A percentile compares a stretch with the other conserved stretches of the same genome.
Conservation (phyloP, 2,329 filamentous ascomycete species). For the Microsporum audouinii region DNA sequence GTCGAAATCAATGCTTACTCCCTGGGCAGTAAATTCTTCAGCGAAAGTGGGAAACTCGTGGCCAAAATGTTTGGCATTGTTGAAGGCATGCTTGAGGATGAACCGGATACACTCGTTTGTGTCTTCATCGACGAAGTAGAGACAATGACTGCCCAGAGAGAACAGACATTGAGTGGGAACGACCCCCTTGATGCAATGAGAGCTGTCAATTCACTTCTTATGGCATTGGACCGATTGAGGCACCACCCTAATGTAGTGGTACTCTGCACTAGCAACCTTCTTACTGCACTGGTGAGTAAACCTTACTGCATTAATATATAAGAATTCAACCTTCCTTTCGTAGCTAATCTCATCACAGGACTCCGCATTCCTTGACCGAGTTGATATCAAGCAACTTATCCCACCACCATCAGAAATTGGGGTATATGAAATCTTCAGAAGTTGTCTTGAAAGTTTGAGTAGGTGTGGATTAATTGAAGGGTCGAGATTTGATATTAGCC, state of each 20-base stretch:
- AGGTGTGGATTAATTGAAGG: constrained; percentile 27
- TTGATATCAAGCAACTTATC: constrained; percentile 38
- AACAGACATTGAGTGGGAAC: constrained; percentile 28
- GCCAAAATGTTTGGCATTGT: constrained; percentile 35
- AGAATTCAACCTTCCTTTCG: too few relatives aligned
- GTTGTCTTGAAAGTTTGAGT: constrained; percentile 38
- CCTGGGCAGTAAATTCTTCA: constrained; percentile 39
- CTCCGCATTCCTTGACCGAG: constrained; percentile 39
- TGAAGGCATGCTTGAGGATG: constrained; percentile 24
- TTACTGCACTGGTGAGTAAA: constrained; percentile 29
- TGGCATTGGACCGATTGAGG: constrained; percentile 37
- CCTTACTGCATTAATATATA: too few relatives aligned
- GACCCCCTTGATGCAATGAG: constrained; percentile 39
- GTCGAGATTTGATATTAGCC: constrained; percentile 19
- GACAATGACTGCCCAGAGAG: constrained; percentile 36
- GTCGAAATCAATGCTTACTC: constrained; percentile 38
- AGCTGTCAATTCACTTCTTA: constrained; percentile 41
- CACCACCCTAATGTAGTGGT: constrained; percentile 36
- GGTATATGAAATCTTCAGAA: constrained; percentile 40
- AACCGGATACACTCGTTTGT: constrained; percentile 33
- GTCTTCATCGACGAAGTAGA: constrained; percentile 43
- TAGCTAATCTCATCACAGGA: constrained; percentile 20
- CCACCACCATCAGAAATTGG: constrained; percentile 29
- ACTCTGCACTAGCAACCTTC: constrained; percentile 41
- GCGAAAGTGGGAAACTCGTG: constrained; percentile 38